Conservation (phyloP, 495 filamentous ascomycete genomes). For the Saxophila tyrrhenica region DNA sequence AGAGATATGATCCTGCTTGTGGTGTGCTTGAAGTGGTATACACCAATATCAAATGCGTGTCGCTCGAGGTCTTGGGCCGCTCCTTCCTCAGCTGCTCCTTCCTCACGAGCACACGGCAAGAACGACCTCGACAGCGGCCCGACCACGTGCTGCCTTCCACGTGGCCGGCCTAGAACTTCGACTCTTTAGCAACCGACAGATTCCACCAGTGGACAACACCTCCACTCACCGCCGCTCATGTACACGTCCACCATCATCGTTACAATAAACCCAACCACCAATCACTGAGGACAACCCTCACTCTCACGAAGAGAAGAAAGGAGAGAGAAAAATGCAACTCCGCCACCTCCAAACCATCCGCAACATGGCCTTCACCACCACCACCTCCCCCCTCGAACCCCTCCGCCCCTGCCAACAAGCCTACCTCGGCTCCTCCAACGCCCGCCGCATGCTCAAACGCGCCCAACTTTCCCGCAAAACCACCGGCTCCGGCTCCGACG, state of each 20-base stretch:
- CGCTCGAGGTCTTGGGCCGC: too few relatives aligned
- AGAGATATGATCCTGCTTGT: too few relatives aligned
- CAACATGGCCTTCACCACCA: neutral
- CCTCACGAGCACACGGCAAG: neutral
- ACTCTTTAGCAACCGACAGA: neutral
- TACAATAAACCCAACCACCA: neutral
- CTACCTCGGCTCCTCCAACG: neutral
- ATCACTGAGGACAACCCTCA: too few relatives aligned
- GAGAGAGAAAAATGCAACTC: slow-evolving; percentile 2
- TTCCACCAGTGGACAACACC: neutral
- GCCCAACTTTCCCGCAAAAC: neutral
- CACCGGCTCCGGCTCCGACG: neutral
- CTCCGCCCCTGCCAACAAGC: neutral
- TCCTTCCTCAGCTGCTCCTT: neutral
- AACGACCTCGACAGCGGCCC: neutral
- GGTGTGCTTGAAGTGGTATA: too few relatives aligned
- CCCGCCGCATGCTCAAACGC: slow-evolving; percentile 3
- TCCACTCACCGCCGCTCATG: neutral
- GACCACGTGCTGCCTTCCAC: neutral
- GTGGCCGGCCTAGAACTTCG: neutral
- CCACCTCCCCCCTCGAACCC: neutral
- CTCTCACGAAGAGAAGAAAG: too few relatives aligned
- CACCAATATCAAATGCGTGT: too few relatives aligned
- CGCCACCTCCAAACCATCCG: neutral
- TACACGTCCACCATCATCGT: neutral